Base-by-base conservation (phyloP, 305 asterid genomes). In the Solanum aculeatissimum region DNA sequence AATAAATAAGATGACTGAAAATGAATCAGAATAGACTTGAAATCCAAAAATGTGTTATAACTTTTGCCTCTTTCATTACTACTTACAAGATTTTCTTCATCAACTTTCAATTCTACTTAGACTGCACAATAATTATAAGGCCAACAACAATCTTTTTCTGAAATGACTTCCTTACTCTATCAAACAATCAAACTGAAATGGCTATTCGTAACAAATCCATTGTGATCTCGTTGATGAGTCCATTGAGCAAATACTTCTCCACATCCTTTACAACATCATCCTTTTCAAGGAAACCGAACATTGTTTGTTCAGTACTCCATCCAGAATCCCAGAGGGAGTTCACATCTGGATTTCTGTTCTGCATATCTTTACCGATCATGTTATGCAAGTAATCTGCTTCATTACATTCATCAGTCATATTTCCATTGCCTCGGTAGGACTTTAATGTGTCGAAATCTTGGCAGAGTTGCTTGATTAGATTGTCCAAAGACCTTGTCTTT, bases 291-390 rank as follows among this genome's bases (percentile, higher is more conserved):
- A 89, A 86, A 14, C 87, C 85, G 19, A 83, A 86, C 88, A 40
- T 86, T 84, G 84, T 85, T 75, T 49, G 82, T 9, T 75, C 82
- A 53, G 86, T 86, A 85, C 85, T 87, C 98, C 98, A 94, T 27
- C 93, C 93, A 47, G 87, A 89, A 85, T 92, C 98, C 98, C 98
- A 95, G 95, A 91, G 88, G 86, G 91, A 78, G 88, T 91, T 94
- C 65, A 92, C 90, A 71, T 91, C 93, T 13, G 96, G 87, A 19
- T 81, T 80, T 69, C 68, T 82, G 27, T 85, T 77, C n/a, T 84
- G 82, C 12, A 95, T 88, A 88, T 94, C 99, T 47, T 85, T 92
- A 58, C 89, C 85, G 71, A 95, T 93, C 95, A 92, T 93, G 63
- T 75, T 85, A 74, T 87, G 81, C n/a, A 94, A 84, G 85, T 90